Base-by-base conservation (phyloP, 108 stramenopile genomes). In the Asterionellopsis glacialis region DNA sequence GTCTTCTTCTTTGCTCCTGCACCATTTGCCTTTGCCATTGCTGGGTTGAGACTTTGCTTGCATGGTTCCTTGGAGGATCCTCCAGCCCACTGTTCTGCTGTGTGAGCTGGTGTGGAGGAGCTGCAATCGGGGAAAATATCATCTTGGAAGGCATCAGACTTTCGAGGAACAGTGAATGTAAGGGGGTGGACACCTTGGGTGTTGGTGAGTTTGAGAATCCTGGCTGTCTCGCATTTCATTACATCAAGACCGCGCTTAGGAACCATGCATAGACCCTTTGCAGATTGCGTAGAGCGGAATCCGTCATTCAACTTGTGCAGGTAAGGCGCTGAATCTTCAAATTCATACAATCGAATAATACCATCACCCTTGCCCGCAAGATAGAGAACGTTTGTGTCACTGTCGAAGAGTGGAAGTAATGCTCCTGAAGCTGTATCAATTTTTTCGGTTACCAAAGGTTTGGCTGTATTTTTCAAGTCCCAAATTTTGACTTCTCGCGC, bases 331-430 rank as follows among this genome's bases (percentile, higher is more conserved):
- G 93, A 96, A 66, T 96, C 85, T 75, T 94, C 92, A 68, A 91
- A 94, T 69, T 98, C 95, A 63, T 93, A 98, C 57, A 88, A 80
- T 51, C 99, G 90, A 62, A 99, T 94, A 71, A 95, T 95, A 44
- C 97, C 99, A 75, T 99, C 97, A 22, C 99, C 99, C 84, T 99
- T 99, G 50, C 97, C 99, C 57, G 90, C 92, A 40, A 99, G 82
- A 83, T 96, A 99, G 22, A 99, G 79, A 9, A 99, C 82, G 61
- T 67, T 68, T 15, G 93, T 96, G 68, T 96, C 97, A 13, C 59
- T 53, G 65, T 99, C 99, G 59, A 79, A 99, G 72, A 98, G 90
- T 9, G 99, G 99, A 64, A 98, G 83, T 63, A 99, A 71, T 9
- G 95, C 97, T 45, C 99, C 99, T 0, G 97, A 88, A 9, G 97